These are phyloP conservation scores for Termitomyces sp. DNA, from an alignment of 768 basidiomycete genomes.

Conservation along the genomic window DNA sequence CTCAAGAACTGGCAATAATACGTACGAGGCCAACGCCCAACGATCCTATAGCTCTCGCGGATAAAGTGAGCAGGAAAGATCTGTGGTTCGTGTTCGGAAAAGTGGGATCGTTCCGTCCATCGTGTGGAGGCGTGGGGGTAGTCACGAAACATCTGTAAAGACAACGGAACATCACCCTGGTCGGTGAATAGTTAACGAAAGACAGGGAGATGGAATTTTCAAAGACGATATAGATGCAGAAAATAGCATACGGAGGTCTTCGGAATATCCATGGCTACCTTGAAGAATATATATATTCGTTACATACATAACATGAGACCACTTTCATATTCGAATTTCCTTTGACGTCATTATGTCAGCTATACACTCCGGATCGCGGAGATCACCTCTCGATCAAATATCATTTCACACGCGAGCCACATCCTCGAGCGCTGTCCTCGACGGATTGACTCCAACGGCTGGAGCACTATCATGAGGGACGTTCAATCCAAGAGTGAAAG, in stretches of 20 bases:
- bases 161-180: slow-evolving; percentile 5
- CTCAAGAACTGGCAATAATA: slow-evolving; percentile 1
- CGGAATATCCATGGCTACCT: neutral
- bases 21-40: slow-evolving; percentile 33
- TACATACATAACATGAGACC: slow-evolving; percentile 26
- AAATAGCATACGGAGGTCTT: slow-evolving; percentile 4
- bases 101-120: slow-evolving; percentile 1
- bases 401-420: neutral
- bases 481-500: neutral
- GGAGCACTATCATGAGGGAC: neutral
- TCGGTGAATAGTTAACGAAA: neutral
- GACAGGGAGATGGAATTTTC: neutral
- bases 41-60: slow-evolving; percentile 20
- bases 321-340: slow-evolving; percentile 29
- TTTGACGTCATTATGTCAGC: slow-evolving; percentile 4
- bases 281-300: slow-evolving; percentile 12
- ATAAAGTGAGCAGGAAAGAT: slow-evolving; percentile 14
- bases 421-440: neutral
- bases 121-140: slow-evolving; percentile 2
- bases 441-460: slow-evolving; percentile 26
- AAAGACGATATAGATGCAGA: neutral
- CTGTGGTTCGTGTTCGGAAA: slow-evolving; percentile 5
- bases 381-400: slow-evolving; percentile 1
- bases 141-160: slow-evolving; percentile 2
- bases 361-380: slow-evolving; percentile 19